Conservation (phyloP, 495 filamentous ascomycete genomes). For the Cairneyella variabilis region DNA sequence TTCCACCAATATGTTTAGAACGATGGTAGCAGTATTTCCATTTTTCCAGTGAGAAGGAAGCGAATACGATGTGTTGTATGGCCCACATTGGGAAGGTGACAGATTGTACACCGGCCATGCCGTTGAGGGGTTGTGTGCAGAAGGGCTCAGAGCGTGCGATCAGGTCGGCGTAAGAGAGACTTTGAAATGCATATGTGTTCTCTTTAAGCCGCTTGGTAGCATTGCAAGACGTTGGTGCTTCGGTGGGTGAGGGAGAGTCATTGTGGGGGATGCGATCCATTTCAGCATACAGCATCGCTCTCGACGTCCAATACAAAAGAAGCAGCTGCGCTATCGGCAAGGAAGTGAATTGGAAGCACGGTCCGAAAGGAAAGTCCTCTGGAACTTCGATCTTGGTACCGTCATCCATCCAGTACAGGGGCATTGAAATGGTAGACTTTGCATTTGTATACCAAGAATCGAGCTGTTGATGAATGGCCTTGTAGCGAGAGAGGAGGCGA, state of each 20-base stretch:
- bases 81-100: conserved; percentile 2
- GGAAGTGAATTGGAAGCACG: background rate
- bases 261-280: background rate
- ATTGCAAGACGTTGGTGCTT: too few relatives aligned
- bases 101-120: conserved; percentile 9
- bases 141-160: background rate
- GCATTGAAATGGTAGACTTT: background rate
- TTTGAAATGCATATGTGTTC: background rate
- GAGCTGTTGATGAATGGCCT: background rate
- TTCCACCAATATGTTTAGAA: background rate
- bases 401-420: background rate
- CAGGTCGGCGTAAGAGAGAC: conserved; percentile 1
- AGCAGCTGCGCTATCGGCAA: conserved; percentile 2
- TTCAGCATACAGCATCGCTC: conserved; percentile 2
- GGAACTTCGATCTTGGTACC: background rate
- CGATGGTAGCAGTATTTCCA: background rate
- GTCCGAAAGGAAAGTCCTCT: conserved; percentile 4
- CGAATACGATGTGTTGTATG: conserved; percentile 1
- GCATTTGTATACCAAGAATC: background rate
- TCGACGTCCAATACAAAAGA: conserved; percentile 1
- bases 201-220: background rate
- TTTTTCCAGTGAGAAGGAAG: background rate
- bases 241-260: background rate
- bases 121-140: background rate
- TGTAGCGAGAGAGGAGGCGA: background rate